Evolutionary conservation across 768 basidiomycete species (phyloP), one percentile per base, ranked within the genome.

Genomic region (Rhodotorula kratochvilovae): DNA sequence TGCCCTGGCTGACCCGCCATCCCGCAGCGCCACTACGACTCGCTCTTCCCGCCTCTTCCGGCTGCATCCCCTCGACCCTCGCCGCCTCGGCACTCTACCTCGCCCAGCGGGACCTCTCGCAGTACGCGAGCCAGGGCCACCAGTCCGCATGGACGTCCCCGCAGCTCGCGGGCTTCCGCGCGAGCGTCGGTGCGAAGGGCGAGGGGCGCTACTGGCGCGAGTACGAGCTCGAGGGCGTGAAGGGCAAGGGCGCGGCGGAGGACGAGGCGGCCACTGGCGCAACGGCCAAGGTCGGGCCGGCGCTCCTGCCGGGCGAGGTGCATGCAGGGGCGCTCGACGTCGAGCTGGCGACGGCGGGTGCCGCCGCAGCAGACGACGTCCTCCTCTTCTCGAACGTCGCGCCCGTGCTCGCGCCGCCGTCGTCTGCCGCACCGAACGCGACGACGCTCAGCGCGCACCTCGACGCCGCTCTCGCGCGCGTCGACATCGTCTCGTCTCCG

Each of bases 81-180:
- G 90, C 89, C 5, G 89, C 90, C 78, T 90, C 89, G 1, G 92
- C 89, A 0, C 83, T 96, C 13, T 95, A 85, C 77, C 81, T 91
- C 19, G 84, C 83, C 27, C 84, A 91, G 25, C 86, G 89, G 51
- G 89, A 89, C 68, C 84, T 85, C 39, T 66, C 46, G 57, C 76
- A 57, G 15, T 67, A 36, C 45, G 48, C 66, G 43, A 56, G 79
- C 1, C 56, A 60, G 15, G 66, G 66, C 15, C 76, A 80, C 0
- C 51, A 59, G 8, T 77, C 79, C 15, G 77, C 81, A 2, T 86
- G 86, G 8, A 88, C 90, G 0, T 93, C 91, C 90, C 81, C 83
- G 23, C 83, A 87, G 3, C 83, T 96, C 42, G 82, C 84, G 2
- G 87, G 89, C 19, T 87, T 88, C 50, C 86, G 92, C 19, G 92